These are phyloP conservation scores for Candida pseudoglaebosa DNA, from an alignment of 805 yeast species.

Conservation along the genomic window DNA sequence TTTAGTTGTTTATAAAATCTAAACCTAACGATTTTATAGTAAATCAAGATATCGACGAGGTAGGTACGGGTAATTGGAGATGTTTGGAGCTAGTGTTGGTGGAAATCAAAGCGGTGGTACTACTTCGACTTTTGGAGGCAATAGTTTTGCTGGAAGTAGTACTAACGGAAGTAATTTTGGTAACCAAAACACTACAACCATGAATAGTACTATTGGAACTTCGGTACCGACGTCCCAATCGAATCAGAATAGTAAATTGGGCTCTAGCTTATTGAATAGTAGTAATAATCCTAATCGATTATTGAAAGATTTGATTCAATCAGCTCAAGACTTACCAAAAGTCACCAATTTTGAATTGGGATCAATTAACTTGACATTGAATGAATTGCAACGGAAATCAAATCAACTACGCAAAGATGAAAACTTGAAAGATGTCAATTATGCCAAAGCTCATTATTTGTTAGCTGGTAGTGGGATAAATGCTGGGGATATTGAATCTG, in stretches of 20 bases:
- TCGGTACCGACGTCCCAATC: constrained; percentile 2
- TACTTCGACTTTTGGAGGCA: neutral
- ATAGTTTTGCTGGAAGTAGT: neutral
- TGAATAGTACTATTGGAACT: neutral
- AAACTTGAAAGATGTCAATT: constrained; percentile 33
- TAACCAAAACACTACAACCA: constrained; percentile 1
- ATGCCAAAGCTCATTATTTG: constrained; percentile 79
- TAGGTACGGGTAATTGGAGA: no score
- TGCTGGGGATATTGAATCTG: constrained; percentile 74
- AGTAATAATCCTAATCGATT: constrained; percentile 16
- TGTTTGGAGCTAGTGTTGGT: constrained; percentile 1
- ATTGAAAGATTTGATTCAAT: constrained; percentile 71
- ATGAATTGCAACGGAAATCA: constrained; percentile 71
- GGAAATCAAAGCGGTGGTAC: neutral
- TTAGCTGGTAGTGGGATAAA: constrained; percentile 86
- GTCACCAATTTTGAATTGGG: constrained; percentile 62
- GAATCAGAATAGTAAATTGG: neutral
- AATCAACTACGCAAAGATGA: constrained; percentile 46
- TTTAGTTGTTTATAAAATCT: no score
- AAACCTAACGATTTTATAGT: neutral
- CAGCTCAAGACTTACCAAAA: constrained; percentile 71
- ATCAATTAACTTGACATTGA: constrained; percentile 72
- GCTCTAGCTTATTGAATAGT: constrained; percentile 2
- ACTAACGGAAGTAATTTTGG: neutral
- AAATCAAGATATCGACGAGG: no score